These are phyloP conservation scores for Gastroboletus turbinatus DNA, from an alignment of 1,284 basidiomycete species.

Conservation along the genomic window DNA sequence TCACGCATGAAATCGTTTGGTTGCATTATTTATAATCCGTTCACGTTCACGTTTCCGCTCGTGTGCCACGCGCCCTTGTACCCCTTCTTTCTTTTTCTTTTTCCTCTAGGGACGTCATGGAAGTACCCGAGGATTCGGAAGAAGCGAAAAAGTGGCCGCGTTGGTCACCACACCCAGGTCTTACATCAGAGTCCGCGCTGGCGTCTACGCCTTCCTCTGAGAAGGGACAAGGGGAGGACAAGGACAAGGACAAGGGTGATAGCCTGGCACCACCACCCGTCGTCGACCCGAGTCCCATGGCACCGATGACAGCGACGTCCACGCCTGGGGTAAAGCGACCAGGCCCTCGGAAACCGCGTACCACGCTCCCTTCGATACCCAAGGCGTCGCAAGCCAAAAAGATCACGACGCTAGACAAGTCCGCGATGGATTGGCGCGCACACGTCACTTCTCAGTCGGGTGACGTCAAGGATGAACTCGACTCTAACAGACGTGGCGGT, in stretches of 20 bases:
- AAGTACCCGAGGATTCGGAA: conserved; percentile 66
- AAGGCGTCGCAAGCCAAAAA: conserved; percentile 60
- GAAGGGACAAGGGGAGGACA: neutral
- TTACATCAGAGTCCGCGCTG: conserved; percentile 17
- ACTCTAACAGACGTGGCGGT: conserved; percentile 66
- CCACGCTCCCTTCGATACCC: conserved; percentile 50
- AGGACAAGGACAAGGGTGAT: neutral
- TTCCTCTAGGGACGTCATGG: conserved; percentile 59
- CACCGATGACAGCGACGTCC: conserved; percentile 11
- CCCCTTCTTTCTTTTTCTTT: neutral
- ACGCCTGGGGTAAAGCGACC: conserved; percentile 41
- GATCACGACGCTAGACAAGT: conserved; percentile 79
- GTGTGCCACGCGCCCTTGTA: neutral
- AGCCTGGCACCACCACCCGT: neutral
- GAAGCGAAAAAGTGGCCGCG: conserved; percentile 75
- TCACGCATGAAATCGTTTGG: neutral
- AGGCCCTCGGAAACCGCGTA: conserved; percentile 66
- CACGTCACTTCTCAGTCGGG: conserved; percentile 52
- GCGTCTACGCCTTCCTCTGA: neutral
- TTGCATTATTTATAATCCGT: neutral
- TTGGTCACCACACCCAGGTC: conserved; percentile 35
- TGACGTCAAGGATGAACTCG: conserved; percentile 64
- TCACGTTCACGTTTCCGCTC: neutral
- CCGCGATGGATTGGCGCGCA: conserved; percentile 77
- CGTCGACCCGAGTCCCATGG: conserved; percentile 7